Conservation (phyloP, 352 stramenopile species). For the Globisporangium abappressorium region DNA sequence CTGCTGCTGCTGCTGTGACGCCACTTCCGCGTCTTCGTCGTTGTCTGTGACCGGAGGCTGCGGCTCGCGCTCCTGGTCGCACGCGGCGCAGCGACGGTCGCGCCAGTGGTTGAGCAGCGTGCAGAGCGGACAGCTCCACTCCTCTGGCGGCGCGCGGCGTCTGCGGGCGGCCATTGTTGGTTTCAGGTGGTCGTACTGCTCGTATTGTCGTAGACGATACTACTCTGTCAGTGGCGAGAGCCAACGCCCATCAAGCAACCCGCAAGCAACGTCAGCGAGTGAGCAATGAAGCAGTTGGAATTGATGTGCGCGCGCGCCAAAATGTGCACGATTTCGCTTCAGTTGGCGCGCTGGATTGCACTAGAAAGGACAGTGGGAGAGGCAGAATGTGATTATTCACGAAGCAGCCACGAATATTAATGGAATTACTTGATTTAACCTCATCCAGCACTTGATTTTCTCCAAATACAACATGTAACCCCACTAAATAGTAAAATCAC, state of each 20-base stretch:
- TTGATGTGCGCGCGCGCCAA: neutral
- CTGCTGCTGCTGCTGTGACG: neutral
- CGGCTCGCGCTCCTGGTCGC: conserved; percentile 38
- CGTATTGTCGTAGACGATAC: neutral
- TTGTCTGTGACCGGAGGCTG: neutral
- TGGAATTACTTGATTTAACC: neutral
- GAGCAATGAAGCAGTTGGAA: neutral
- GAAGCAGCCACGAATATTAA: neutral
- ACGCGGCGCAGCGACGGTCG: conserved; percentile 48
- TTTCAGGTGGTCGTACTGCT: neutral
- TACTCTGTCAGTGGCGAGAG: neutral
- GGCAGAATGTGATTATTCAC: neutral
- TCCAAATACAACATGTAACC: no score
- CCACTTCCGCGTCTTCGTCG: neutral
- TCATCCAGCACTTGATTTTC: no score
- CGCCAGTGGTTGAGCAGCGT: conserved; percentile 58
- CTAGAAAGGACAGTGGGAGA: neutral
- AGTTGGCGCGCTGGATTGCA: neutral
- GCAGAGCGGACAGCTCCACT: conserved; percentile 72
- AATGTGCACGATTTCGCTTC: neutral
- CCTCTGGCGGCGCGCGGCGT: conserved; percentile 13
- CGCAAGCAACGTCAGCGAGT: neutral
- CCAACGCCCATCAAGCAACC: neutral
- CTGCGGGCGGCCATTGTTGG: conserved; percentile 4
- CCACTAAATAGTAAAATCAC: no score